Evolutionary conservation across 345 rosid species (phyloP).

Genomic region (Lumnitzera racemosa): DNA sequence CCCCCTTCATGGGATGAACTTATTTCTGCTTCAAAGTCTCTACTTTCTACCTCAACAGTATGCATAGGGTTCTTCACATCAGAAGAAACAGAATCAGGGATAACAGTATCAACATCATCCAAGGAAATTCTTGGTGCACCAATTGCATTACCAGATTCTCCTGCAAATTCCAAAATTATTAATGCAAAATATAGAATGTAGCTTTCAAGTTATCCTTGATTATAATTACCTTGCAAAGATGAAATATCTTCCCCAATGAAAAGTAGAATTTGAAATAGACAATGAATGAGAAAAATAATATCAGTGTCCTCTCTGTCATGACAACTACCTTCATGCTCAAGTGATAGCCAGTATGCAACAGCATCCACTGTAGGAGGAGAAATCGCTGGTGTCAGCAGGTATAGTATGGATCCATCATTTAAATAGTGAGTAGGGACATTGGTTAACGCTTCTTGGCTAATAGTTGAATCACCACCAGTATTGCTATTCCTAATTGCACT

Average conservation of each 20-base stretch:
- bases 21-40: constrained; percentile 17
- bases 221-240: constrained; percentile 26
- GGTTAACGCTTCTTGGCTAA: constrained; percentile 28
- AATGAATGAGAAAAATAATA: not conserved
- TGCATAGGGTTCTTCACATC: constrained; percentile 11
- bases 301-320: constrained; percentile 8
- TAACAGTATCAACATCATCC: constrained; percentile 16
- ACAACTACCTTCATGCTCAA: constrained; percentile 35
- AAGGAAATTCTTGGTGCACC: constrained; percentile 22
- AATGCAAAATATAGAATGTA: no score
- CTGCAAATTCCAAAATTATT: constrained; percentile 12
- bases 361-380: constrained; percentile 68
- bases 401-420: constrained; percentile 70
- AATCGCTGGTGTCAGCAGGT: constrained; percentile 52
- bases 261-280: constrained; percentile 15
- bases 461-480: constrained; percentile 9
- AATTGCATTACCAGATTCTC: constrained; percentile 21
- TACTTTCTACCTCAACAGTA: constrained; percentile 22
- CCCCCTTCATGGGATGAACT: constrained; percentile 15
- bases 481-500: constrained; percentile 15
- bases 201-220: not conserved
- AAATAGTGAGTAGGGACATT: constrained; percentile 64
- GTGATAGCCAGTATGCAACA: constrained; percentile 48
- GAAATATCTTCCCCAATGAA: constrained; percentile 13
- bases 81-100: constrained; percentile 22